Evolutionary conservation across 169 alveolate genomes (phyloP).

Genomic region (Perkinsus chesapeaki): DNA sequence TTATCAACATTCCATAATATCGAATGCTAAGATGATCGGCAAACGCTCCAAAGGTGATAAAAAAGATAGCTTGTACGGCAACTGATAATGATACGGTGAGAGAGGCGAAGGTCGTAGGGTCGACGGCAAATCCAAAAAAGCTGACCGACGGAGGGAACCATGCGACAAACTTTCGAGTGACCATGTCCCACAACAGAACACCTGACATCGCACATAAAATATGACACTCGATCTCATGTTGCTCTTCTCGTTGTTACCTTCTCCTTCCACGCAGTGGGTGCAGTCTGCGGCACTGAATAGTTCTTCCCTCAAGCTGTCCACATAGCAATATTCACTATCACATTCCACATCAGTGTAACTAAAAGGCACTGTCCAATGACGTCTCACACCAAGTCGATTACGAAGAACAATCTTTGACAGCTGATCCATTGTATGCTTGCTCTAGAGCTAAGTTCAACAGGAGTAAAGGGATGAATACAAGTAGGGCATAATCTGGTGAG

Average conservation of each 20-base stretch:
- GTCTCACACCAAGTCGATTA: background rate
- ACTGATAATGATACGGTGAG: background rate
- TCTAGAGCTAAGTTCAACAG: background rate
- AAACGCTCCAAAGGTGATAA: background rate
- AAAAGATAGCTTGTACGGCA: background rate
- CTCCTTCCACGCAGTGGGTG: background rate
- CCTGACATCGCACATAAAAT: background rate
- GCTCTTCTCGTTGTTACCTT: background rate
- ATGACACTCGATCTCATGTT: background rate
- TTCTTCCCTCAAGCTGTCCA: background rate
- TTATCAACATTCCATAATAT: background rate
- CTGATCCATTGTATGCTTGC: background rate
- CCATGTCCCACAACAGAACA: background rate
- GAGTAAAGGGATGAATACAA: background rate
- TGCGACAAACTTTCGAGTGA: background rate
- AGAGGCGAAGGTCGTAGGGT: background rate
- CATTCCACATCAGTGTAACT: background rate
- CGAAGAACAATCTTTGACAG: background rate
- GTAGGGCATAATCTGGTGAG: background rate
- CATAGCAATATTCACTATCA: background rate
- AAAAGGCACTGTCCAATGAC: background rate
- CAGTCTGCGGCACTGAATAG: background rate
- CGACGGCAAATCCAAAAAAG: background rate
- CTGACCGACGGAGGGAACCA: background rate
- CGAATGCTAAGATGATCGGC: background rate